Percentiles rank a stretch among this genome's conserved stretches.
Conservation (phyloP, 2,329 filamentous ascomycete species). For the Sporothrix phasma region DNA sequence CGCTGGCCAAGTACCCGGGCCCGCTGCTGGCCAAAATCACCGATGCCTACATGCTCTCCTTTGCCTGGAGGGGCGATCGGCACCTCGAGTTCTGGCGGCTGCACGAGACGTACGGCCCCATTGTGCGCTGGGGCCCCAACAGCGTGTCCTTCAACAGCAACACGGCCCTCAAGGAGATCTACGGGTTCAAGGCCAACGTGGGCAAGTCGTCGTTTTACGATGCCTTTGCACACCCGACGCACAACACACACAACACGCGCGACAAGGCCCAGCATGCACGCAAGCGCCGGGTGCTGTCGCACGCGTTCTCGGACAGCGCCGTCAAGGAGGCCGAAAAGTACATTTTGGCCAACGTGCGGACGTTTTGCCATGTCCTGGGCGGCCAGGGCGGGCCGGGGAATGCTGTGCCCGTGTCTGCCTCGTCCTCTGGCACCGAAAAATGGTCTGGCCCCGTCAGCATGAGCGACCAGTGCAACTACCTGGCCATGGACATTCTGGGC, state of each 20-base stretch:
- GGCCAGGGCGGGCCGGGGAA: conserved; percentile 15
- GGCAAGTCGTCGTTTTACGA: conserved; percentile 64
- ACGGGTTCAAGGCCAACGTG: conserved; percentile 53
- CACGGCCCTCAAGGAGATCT: conserved; percentile 56
- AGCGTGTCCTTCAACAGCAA: conserved; percentile 67
- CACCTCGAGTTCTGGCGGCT: conserved; percentile 63
- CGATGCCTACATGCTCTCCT: conserved; percentile 58
- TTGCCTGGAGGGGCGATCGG: conserved; percentile 63
- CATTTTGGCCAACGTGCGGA: conserved; percentile 55
- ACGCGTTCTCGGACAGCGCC: conserved; percentile 58
- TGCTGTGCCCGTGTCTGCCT: conserved; percentile 16
- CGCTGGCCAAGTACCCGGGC: conserved; percentile 54
- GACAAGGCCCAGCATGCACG: conserved; percentile 59
- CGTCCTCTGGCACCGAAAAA: conserved; percentile 42
- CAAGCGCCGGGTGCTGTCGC: conserved; percentile 61
- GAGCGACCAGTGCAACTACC: conserved; percentile 52
- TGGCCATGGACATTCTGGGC: conserved; percentile 53
- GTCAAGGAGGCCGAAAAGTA: conserved; percentile 60
- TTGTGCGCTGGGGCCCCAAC: conserved; percentile 72
- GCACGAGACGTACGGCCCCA: conserved; percentile 60
- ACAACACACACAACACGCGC: conserved; percentile 64
- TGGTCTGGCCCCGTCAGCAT: conserved; percentile 53
- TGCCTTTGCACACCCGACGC: conserved; percentile 58
- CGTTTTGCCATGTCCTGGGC: conserved; percentile 52
- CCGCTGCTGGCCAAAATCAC: conserved; percentile 54